Evolutionary conservation across 225 moss, liverwort and hornwort species (phyloP).

Genomic region (Sphagnum tenellum): DNA sequence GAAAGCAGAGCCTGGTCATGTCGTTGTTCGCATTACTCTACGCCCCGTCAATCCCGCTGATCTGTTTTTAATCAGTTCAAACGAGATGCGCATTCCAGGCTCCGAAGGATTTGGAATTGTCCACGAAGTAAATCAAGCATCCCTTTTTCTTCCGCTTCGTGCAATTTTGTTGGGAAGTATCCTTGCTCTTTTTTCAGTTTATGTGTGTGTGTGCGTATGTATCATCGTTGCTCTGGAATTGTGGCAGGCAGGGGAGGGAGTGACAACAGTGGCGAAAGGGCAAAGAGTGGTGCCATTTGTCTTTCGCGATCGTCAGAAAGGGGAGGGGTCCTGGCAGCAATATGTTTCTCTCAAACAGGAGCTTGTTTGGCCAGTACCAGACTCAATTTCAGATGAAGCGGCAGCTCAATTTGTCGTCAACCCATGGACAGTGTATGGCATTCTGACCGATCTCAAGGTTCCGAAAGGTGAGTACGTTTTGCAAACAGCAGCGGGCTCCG

Average conservation of each 20-base stretch:
- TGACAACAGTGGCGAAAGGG: conserved; percentile 29
- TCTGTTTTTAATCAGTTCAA: conserved; percentile 23
- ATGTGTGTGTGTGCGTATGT: neutral
- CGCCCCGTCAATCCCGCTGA: conserved; percentile 44
- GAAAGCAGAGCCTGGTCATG: conserved; percentile 27
- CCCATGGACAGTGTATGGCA: conserved; percentile 43
- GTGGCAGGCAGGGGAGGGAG: conserved; percentile 41
- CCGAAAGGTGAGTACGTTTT: conserved; percentile 40
- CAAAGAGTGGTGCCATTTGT: conserved; percentile 48
- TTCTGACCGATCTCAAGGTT: conserved; percentile 42
- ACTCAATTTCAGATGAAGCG: conserved; percentile 29
- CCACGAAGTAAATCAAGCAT: conserved; percentile 14
- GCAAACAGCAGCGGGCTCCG: conserved; percentile 45
- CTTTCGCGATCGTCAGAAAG: conserved; percentile 16
- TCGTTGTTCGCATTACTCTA: conserved; percentile 38
- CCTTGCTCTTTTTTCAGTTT: neutral
- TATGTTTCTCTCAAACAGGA: conserved; percentile 42
- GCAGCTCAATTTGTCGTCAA: conserved; percentile 52
- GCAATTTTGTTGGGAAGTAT: neutral
- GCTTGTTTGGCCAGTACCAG: conserved; percentile 33
- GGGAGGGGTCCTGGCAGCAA: conserved; percentile 54
- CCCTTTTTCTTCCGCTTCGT: neutral
- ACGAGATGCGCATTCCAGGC: conserved; percentile 30
- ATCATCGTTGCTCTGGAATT: neutral
- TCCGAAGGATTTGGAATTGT: conserved; percentile 51